A percentile compares a stretch with the other conserved stretches of the same genome.
These are phyloP conservation scores for Dictyostelium firmibasis DNA, from an alignment of 78 protist genomes.

Conservation along the genomic window DNA sequence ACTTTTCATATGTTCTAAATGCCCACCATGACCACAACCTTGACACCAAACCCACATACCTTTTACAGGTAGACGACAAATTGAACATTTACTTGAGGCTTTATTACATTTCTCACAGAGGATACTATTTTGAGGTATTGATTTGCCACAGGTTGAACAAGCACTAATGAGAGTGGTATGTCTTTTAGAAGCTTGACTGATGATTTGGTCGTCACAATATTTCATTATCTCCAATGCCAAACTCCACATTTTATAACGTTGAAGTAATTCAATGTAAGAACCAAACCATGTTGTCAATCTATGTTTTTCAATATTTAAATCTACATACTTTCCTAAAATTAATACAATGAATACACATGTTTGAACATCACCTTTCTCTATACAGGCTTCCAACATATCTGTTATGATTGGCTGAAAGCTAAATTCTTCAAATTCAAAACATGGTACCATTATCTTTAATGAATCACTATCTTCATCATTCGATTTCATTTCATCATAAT, in stretches of 20 bases:
- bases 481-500: neutral
- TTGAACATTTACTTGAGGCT: conserved; percentile 20
- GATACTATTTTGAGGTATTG: conserved; percentile 13
- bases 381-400: conserved; percentile 58
- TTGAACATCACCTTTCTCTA: conserved; percentile 73
- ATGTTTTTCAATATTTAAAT: neutral
- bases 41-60: conserved; percentile 85
- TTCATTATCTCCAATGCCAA: conserved; percentile 41
- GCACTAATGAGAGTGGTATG: conserved; percentile 24
- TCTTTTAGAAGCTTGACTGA: neutral
- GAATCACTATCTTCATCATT: neutral
- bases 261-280: conserved; percentile 48
- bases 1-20: conserved; percentile 51
- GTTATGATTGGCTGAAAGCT: conserved; percentile 38
- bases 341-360: conserved; percentile 54
- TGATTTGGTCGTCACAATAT: conserved; percentile 43
- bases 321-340: neutral
- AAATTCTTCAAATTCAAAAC: conserved; percentile 46
- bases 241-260: conserved; percentile 66
- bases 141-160: conserved; percentile 42
- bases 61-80: conserved; percentile 62
- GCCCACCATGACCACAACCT: conserved; percentile 91
- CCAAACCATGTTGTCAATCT: conserved; percentile 24
- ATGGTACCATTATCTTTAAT: neutral
- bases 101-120: conserved; percentile 53